Percentiles rank a stretch among this genome's conserved stretches.
Conservation (phyloP, 495 filamentous ascomycete genomes). For the Penicillium parvum region DNA sequence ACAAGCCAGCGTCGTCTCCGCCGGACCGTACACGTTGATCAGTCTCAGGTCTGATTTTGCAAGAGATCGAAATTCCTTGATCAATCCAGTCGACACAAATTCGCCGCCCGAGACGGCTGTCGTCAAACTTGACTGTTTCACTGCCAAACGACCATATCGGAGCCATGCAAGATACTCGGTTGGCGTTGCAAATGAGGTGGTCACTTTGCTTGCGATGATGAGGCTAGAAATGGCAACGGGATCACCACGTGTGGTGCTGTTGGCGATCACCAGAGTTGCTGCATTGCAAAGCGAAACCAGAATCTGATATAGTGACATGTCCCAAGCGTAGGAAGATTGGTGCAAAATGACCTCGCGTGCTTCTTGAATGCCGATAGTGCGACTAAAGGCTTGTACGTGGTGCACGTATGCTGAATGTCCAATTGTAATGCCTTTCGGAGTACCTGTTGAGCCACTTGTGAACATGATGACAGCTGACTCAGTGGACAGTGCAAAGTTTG, state of each 20-base stretch:
- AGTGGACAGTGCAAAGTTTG: background rate
- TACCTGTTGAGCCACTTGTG: slow-evolving; percentile 40
- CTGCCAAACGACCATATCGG: slow-evolving; percentile 16
- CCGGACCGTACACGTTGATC: slow-evolving; percentile 33
- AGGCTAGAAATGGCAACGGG: slow-evolving; percentile 28
- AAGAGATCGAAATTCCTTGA: slow-evolving; percentile 19
- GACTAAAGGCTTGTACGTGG: slow-evolving; percentile 23
- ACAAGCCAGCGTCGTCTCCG: slow-evolving; percentile 26
- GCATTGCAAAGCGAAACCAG: slow-evolving; percentile 27
- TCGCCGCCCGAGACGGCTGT: slow-evolving; percentile 20
- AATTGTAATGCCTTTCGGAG: slow-evolving; percentile 36
- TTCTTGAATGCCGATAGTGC: slow-evolving; percentile 11
- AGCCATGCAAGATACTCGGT: slow-evolving; percentile 39
- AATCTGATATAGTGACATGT: slow-evolving; percentile 35
- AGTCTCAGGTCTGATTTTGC: slow-evolving; percentile 15
- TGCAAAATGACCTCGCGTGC: slow-evolving; percentile 33
- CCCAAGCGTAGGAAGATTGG: slow-evolving; percentile 40
- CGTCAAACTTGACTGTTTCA: slow-evolving; percentile 2
- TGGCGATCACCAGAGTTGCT: slow-evolving; percentile 29
- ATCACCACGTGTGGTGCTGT: slow-evolving; percentile 22
- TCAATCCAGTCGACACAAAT: slow-evolving; percentile 9
- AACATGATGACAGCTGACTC: slow-evolving; percentile 35
- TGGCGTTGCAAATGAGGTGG: slow-evolving; percentile 36
- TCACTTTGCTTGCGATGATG: slow-evolving; percentile 29
- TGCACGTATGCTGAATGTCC: slow-evolving; percentile 27